Conservation (phyloP, 371 early-diverging fungal species). For the Mortierella sp. region DNA sequence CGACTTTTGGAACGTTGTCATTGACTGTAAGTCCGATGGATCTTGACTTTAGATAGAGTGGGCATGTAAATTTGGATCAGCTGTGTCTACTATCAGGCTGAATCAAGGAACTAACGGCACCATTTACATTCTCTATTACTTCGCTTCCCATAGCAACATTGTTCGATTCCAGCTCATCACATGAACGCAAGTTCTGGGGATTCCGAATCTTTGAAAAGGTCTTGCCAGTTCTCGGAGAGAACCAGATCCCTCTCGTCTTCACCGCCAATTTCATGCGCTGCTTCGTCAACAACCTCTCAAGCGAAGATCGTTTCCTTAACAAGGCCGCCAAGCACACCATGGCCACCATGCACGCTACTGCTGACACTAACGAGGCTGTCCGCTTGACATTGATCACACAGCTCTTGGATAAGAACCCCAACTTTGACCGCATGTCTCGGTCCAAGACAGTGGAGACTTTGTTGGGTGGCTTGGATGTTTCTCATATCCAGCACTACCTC, state of each 20-base stretch:
- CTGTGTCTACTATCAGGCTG: not conserved
- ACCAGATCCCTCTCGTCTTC: constrained; percentile 81
- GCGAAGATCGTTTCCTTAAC: constrained; percentile 78
- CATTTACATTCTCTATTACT: not conserved
- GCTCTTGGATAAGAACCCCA: constrained; percentile 75
- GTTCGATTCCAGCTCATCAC: constrained; percentile 77
- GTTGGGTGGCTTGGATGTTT: constrained; percentile 75
- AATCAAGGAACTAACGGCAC: not conserved
- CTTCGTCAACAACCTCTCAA: constrained; percentile 86
- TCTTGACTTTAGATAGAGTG: not conserved
- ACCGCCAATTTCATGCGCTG: constrained; percentile 86
- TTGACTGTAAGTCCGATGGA: constrained; percentile 71
- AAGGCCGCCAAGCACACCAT: constrained; percentile 80
- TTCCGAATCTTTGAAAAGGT: constrained; percentile 83
- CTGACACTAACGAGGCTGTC: constrained; percentile 66
- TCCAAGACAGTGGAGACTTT: constrained; percentile 85
- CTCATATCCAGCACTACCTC: constrained; percentile 78
- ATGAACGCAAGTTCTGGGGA: constrained; percentile 91
- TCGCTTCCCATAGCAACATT: constrained; percentile 65
- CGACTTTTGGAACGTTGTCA: constrained; percentile 85
- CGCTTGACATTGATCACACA: constrained; percentile 80
- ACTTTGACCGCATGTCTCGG: constrained; percentile 82
- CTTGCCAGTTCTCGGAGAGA: constrained; percentile 71
- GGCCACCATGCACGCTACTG: constrained; percentile 59
- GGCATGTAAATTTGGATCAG: not conserved